These are phyloP conservation scores for Herpetomonas muscarum DNA, from an alignment of 208 protist genomes.

Conservation along the genomic window DNA sequence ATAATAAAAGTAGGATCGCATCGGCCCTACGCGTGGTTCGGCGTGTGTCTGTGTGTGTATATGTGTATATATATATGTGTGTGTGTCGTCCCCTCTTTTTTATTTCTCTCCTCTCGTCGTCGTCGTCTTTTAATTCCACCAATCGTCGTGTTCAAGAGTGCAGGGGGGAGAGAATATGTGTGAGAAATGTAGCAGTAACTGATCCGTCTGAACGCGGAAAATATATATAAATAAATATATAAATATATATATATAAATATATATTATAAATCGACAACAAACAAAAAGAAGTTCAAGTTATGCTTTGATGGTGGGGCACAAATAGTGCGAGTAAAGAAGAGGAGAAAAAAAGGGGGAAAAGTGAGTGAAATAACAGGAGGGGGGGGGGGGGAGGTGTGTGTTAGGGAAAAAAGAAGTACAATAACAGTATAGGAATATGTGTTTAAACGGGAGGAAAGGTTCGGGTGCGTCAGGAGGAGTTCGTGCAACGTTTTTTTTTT, in stretches of 20 bases:
- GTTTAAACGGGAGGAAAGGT: background rate
- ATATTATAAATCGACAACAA: conserved; percentile 4
- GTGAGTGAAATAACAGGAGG: background rate
- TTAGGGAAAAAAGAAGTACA: background rate
- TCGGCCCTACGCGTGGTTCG: background rate
- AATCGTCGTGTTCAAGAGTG: too few species aligned
- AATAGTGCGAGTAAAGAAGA: background rate
- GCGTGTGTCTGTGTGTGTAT: background rate
- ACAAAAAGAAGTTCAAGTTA: background rate
- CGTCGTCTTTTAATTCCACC: too few species aligned
- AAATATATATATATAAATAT: conserved; percentile 1
- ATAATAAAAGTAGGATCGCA: conserved; percentile 33
- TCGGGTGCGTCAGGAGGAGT: background rate
- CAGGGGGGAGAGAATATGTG: background rate
- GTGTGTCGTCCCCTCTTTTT: too few species aligned
- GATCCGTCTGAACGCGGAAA: background rate
- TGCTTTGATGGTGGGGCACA: background rate
- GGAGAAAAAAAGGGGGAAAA: background rate
- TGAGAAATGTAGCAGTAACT: background rate
- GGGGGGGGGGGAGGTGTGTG: background rate
- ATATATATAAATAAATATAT: background rate
- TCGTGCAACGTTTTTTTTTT: background rate
- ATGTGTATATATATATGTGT: background rate
- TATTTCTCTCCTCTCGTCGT: too few species aligned
- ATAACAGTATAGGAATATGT: background rate